phyloP scores from a whole-genome alignment of 148 eudicot species.

The Rheum nobile region DNA sequence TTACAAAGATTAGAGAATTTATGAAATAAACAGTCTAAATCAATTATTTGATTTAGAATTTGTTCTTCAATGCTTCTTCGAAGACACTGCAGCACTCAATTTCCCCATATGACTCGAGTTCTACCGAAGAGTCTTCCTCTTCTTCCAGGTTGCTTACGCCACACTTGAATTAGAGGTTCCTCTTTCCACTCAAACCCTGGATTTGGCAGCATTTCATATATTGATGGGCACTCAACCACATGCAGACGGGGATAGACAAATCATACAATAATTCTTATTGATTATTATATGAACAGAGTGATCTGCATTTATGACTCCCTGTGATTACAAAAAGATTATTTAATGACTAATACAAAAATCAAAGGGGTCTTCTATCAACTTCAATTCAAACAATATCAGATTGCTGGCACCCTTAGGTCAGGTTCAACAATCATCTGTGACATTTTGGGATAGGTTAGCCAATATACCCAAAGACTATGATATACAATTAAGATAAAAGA shows the following conservation, averaged over 20 bases:
- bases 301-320: neutral
- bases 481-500: neutral
- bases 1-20: too few relatives aligned
- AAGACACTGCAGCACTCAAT: conserved; percentile 43
- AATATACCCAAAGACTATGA: neutral
- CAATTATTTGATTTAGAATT: too few relatives aligned
- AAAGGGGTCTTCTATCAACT: too few relatives aligned
- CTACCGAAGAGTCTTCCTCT: conserved; percentile 31
- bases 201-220: conserved; percentile 92
- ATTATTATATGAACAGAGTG: neutral
- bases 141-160: conserved; percentile 45
- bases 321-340: neutral
- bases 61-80: conserved; percentile 67
- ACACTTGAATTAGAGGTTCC: conserved; percentile 60
- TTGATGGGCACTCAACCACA: conserved; percentile 90
- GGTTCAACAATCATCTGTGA: conserved; percentile 99
- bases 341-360: neutral
- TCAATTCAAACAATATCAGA: too few relatives aligned
- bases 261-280: neutral
- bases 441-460: conserved; percentile 1
- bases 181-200: conserved; percentile 68
- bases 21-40: too few relatives aligned
- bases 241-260: conserved; percentile 11
- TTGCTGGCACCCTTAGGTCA: conserved; percentile 85
- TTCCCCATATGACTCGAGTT: conserved; percentile 55